These are phyloP conservation scores for Sphaerobolus stellatus DNA, from an alignment of 1,284 basidiomycete species.

Conservation along the genomic window DNA sequence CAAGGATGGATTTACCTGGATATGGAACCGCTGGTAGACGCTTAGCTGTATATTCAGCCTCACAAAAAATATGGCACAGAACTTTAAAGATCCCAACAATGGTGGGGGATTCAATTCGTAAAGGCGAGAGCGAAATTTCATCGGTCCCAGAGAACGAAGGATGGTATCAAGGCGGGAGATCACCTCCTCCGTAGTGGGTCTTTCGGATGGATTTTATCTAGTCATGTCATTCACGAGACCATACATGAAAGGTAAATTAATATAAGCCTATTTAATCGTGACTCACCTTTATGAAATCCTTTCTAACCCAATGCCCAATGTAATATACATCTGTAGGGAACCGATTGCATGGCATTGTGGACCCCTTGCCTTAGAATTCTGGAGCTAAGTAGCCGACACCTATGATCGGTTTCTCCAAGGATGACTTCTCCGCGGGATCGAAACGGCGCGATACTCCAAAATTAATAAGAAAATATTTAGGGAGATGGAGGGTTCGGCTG, in stretches of 20 bases:
- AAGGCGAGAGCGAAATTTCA: no score
- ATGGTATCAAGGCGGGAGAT: no score
- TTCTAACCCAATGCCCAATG: constrained; percentile 32
- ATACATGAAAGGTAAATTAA: constrained; percentile 33
- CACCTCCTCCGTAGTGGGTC: no score
- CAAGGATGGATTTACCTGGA: no score
- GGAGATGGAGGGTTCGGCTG: constrained; percentile 30
- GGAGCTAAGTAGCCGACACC: constrained; percentile 26
- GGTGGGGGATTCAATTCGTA: no score
- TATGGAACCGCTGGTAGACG: no score
- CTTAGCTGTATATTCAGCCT: no score
- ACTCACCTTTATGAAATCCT: constrained; percentile 30
- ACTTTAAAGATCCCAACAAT: no score
- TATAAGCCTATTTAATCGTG: constrained; percentile 21
- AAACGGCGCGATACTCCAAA: constrained; percentile 38
- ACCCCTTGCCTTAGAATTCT: constrained; percentile 13
- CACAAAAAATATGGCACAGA: no score
- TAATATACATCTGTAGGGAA: constrained; percentile 39
- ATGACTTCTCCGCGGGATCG: constrained; percentile 16
- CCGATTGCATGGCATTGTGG: constrained; percentile 27
- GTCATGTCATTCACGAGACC: constrained; percentile 34
- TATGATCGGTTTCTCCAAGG: constrained; percentile 20
- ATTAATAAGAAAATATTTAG: constrained; percentile 36
- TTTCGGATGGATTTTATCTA: constrained; percentile 32
- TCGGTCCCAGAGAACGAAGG: no score